Conservation (phyloP, 2,329 filamentous ascomycete species). For the Cercospora sesami region DNA sequence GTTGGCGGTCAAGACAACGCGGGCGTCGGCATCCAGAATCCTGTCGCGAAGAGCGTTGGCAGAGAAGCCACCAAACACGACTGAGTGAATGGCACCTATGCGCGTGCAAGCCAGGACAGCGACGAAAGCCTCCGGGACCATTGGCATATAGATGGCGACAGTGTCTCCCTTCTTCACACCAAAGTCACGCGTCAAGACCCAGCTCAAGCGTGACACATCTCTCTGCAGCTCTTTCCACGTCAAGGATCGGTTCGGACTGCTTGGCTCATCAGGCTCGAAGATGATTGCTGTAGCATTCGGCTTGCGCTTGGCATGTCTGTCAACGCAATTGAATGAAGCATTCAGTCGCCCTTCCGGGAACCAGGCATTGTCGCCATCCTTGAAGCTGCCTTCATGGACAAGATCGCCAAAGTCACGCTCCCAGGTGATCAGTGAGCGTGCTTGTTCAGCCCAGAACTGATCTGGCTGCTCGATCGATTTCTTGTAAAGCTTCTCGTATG, state of each 20-base stretch:
- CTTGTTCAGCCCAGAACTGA: conserved; percentile 81
- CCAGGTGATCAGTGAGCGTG: conserved; percentile 85
- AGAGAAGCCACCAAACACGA: conserved; percentile 94
- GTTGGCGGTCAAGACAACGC: conserved; percentile 90
- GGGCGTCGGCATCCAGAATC: conserved; percentile 81
- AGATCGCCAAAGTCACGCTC: conserved; percentile 90
- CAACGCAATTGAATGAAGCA: background rate
- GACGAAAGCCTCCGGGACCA: conserved; percentile 92
- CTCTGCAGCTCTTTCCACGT: background rate
- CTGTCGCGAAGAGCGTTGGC: conserved; percentile 91
- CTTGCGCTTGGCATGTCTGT: conserved; percentile 33
- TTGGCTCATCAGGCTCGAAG: background rate
- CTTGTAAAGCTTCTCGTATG: conserved; percentile 52
- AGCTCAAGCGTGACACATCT: background rate
- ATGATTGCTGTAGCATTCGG: background rate
- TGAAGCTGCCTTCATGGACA: conserved; percentile 76
- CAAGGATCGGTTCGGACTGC: background rate
- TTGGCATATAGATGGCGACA: conserved; percentile 59
- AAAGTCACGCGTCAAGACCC: background rate
- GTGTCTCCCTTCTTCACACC: background rate
- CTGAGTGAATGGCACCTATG: conserved; percentile 92
- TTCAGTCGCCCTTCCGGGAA: background rate
- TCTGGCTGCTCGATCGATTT: conserved; percentile 85
- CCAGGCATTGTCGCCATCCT: conserved; percentile 60
- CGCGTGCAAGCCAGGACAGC: conserved; percentile 84